Conservation (phyloP, 305 asterid genomes). For the Fraxinus ornus region DNA sequence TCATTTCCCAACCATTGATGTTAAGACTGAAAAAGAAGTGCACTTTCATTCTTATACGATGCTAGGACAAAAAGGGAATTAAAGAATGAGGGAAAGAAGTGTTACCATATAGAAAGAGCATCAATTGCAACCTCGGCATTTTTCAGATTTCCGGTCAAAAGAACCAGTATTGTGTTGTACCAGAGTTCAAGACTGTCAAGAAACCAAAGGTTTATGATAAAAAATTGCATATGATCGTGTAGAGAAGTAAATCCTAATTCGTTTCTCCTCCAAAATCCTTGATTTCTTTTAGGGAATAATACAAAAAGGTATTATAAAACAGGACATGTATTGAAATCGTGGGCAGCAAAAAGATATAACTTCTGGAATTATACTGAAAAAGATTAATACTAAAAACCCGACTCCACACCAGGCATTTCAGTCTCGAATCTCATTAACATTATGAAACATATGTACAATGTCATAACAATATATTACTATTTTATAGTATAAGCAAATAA, state of each 20-base stretch:
- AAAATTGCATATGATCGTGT: background rate
- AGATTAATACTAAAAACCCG: background rate
- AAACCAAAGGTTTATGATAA: background rate
- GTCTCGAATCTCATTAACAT: background rate
- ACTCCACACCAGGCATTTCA: background rate
- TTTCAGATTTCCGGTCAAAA: constrained; percentile 54
- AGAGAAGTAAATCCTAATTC: background rate
- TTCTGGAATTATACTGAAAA: background rate
- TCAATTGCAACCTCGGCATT: constrained; percentile 58
- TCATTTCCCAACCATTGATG: constrained; percentile 76
- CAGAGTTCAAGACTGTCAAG: constrained; percentile 58
- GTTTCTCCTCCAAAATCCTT: background rate
- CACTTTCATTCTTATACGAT: background rate
- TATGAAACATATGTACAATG: background rate
- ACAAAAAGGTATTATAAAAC: background rate
- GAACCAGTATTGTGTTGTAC: constrained; percentile 62
- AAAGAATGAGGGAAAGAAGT: background rate
- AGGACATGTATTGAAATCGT: background rate
- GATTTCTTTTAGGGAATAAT: background rate
- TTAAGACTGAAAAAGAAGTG: constrained; percentile 42
- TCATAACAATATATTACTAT: background rate
- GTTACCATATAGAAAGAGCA: constrained; percentile 67
- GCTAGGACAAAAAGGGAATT: background rate
- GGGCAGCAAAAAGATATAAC: background rate
- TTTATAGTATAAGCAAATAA: too few relatives aligned